Evolutionary conservation across 192 early-diverging fungal species (phyloP).

Genomic region (Chytriomyces sp.): DNA sequence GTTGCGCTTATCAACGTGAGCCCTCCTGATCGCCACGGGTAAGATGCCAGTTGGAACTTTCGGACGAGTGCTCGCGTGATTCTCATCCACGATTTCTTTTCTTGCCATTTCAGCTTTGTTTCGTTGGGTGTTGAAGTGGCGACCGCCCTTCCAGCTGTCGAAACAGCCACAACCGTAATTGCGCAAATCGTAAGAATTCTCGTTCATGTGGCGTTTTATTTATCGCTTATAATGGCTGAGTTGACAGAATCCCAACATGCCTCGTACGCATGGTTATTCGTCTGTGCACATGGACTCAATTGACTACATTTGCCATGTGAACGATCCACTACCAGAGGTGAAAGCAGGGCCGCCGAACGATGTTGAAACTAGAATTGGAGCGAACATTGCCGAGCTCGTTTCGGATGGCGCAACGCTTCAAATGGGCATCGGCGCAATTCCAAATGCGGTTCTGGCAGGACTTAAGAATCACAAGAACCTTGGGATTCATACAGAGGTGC

Average conservation of each 20-base stretch:
- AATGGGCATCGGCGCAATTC: slow-evolving; percentile 60
- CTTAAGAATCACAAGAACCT: slow-evolving; percentile 53
- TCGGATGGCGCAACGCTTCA: slow-evolving; percentile 56
- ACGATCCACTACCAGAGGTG: slow-evolving; percentile 41
- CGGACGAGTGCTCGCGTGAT: background rate
- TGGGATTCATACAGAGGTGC: slow-evolving; percentile 58
- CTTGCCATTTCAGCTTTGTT: background rate
- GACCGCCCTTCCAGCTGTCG: slow-evolving; percentile 45
- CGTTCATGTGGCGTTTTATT: background rate
- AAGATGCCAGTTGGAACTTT: background rate
- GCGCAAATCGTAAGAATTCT: slow-evolving; percentile 43
- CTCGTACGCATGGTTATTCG: slow-evolving; percentile 48
- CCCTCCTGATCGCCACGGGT: slow-evolving; percentile 58
- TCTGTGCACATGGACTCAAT: slow-evolving; percentile 51
- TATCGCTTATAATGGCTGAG: background rate
- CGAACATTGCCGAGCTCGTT: slow-evolving; percentile 49
- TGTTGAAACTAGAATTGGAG: slow-evolving; percentile 53
- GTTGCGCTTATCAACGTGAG: slow-evolving; percentile 58
- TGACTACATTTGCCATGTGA: slow-evolving; percentile 51
- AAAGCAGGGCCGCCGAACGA: background rate
- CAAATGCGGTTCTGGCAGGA: slow-evolving; percentile 54
- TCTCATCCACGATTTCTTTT: background rate
- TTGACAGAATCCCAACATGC: slow-evolving; percentile 44
- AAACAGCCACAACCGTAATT: slow-evolving; percentile 50
- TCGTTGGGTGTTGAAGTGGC: slow-evolving; percentile 55